Base-by-base conservation (phyloP, 306 rosid genomes). In the Sindora glabra region DNA sequence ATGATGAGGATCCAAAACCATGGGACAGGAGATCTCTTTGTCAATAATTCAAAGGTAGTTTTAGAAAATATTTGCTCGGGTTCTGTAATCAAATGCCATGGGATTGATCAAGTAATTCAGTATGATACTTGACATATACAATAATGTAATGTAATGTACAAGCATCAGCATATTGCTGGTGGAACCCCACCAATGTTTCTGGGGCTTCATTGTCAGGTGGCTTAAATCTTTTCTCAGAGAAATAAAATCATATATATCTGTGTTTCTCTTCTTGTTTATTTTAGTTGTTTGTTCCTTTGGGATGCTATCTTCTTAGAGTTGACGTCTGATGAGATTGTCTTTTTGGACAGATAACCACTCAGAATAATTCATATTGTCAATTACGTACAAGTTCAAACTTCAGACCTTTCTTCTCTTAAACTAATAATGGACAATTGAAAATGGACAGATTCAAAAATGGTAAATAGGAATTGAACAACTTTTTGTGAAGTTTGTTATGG, bases 51-150 rank as follows among this genome's bases (percentile, higher is more conserved):
- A 1, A 81, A 69, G 8, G 54, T 81, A 5, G 64, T 67, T 62
- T 16, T 69, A 1, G 70, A 78, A 1, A 85, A 81, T 50, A 46
- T 85, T 62, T 81, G 94, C 78, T 47, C 67, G 51, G 69, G 60
- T 25, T 76, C 84, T 60, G 8, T 30, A 11, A 71, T 82, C 65
- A 79, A 78, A 62, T 82, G 86, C 32, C 89, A 82, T 72, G 89
- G 89, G 33, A 33, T 86, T 70, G 76, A 77, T 73, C 67, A 74
- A 23, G 54, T 79, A 2, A 70, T 82, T 74, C 70, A 79, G 36
- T 81, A 74, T 56, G 77, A 64, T 24, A 16, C 38, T 53, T 47
- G 83, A 65, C 4, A 54, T n/a, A n/a, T n/a, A 63, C 34, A 18
- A 3, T 15, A 62, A 49, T 7, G 15, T 27, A 22, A 17, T 34